Evolutionary conservation across 2,329 filamentous ascomycete species (phyloP).

Genomic region (Akanthomyces uredinophilus): DNA sequence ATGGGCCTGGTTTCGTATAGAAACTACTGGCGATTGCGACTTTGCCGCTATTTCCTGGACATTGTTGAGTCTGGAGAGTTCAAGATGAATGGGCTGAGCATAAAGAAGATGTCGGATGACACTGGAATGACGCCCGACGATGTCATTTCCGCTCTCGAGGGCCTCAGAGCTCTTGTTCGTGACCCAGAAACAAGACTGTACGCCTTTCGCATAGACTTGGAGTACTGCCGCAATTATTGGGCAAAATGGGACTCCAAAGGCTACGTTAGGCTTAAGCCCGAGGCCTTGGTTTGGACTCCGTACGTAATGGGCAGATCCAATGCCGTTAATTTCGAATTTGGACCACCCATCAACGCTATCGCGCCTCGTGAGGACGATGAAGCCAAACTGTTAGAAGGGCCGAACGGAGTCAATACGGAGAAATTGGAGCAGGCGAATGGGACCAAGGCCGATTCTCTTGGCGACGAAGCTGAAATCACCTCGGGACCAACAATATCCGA

Average conservation of each 20-base stretch:
- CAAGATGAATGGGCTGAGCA: constrained; percentile 48
- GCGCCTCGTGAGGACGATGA: constrained; percentile 77
- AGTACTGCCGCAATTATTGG: constrained; percentile 83
- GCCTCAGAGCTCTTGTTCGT: constrained; percentile 78
- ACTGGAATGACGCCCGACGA: constrained; percentile 96
- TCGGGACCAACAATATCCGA: constrained; percentile 11
- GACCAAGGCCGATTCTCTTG: not conserved
- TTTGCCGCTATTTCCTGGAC: constrained; percentile 77
- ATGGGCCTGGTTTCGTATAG: constrained; percentile 97
- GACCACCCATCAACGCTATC: constrained; percentile 75
- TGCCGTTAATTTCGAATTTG: constrained; percentile 76
- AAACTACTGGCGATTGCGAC: constrained; percentile 89
- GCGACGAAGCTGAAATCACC: constrained; percentile 1
- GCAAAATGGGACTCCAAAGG: constrained; percentile 83
- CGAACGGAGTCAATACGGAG: constrained; percentile 19
- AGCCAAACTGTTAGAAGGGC: constrained; percentile 32
- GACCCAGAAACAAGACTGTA: constrained; percentile 87
- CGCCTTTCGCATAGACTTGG: constrained; percentile 78
- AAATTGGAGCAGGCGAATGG: constrained; percentile 23
- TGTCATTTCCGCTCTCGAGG: constrained; percentile 89
- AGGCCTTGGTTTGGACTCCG: constrained; percentile 86
- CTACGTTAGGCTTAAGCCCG: constrained; percentile 77
- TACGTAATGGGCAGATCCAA: constrained; percentile 92
- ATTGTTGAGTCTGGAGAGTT: constrained; percentile 25
- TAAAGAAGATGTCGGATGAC: constrained; percentile 71